Evolutionary conservation across 495 filamentous ascomycete species (phyloP).

Genomic region (Amniculicola lignicola): DNA sequence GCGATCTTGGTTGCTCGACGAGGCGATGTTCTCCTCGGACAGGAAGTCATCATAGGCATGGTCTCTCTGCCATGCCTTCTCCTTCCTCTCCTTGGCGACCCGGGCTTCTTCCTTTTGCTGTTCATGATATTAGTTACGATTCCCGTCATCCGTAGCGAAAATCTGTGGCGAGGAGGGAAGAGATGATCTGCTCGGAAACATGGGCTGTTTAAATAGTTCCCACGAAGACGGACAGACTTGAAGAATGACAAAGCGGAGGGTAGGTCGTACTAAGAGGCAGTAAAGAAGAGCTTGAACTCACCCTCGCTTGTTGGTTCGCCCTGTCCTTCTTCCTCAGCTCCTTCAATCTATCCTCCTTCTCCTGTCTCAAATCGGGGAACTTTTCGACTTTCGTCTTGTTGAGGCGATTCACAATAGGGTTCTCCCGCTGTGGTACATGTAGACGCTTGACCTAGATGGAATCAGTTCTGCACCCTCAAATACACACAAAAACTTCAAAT

Average conservation of each 20-base stretch:
- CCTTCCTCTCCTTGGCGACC: constrained; percentile 71
- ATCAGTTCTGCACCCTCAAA: not conserved
- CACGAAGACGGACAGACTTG: too few relatives aligned
- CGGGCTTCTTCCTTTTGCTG: constrained; percentile 78
- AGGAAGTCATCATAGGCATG: constrained; percentile 91
- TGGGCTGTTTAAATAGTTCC: too few relatives aligned
- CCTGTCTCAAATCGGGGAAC: constrained; percentile 72
- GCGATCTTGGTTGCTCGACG: constrained; percentile 66
- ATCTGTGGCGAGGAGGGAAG: too few relatives aligned
- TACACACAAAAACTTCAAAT: not conserved
- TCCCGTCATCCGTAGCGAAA: not conserved
- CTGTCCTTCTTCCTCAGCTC: constrained; percentile 67
- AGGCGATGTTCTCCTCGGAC: constrained; percentile 61
- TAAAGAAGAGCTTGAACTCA: constrained; percentile 38
- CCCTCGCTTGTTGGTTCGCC: constrained; percentile 61
- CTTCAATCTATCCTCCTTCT: constrained; percentile 72
- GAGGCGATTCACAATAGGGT: constrained; percentile 87
- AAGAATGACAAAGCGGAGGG: not conserved
- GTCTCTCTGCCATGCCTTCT: constrained; percentile 89
- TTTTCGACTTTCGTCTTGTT: constrained; percentile 92
- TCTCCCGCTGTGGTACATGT: constrained; percentile 72
- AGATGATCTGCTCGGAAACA: too few relatives aligned
- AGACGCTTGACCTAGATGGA: constrained; percentile 67
- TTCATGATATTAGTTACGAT: not conserved
- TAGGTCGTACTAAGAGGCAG: not conserved